A percentile compares a stretch with the other conserved stretches of the same genome.
Conservation (phyloP, 495 filamentous ascomycete species). For the Usnea hakonensis region DNA sequence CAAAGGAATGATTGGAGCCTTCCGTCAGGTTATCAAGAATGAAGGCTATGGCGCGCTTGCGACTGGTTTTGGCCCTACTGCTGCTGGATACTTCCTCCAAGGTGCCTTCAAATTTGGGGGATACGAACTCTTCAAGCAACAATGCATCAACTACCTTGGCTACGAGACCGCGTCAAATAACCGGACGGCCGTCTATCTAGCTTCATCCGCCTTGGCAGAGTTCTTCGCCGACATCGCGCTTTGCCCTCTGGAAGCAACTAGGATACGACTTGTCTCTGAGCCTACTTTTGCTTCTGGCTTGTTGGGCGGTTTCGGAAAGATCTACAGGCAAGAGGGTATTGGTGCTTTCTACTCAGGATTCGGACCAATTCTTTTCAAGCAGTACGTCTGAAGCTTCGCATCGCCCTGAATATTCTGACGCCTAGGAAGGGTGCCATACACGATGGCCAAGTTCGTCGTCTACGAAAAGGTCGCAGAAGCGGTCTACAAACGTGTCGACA, state of each 20-base stretch:
- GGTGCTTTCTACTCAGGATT: constrained; percentile 93
- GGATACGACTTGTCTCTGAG: constrained; percentile 90
- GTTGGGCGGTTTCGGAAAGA: constrained; percentile 75
- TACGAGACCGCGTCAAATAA: constrained; percentile 75
- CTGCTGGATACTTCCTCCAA: constrained; percentile 90
- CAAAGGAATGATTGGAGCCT: constrained; percentile 77
- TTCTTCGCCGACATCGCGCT: constrained; percentile 94
- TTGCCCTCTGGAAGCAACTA: constrained; percentile 87
- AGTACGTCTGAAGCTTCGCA: constrained; percentile 53
- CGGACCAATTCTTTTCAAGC: constrained; percentile 90
- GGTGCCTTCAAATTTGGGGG: constrained; percentile 93
- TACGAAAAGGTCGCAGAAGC: constrained; percentile 93
- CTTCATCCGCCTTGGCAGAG: constrained; percentile 73
- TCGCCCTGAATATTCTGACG: neutral
- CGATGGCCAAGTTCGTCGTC: constrained; percentile 99
- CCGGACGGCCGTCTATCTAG: constrained; percentile 83
- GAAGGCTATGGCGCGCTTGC: constrained; percentile 85
- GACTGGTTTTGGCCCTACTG: constrained; percentile 81
- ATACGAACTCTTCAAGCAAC: constrained; percentile 95
- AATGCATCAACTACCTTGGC: constrained; percentile 74
- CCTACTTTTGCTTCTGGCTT: constrained; percentile 80
- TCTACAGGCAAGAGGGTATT: constrained; percentile 73
- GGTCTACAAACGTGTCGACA: constrained; percentile 65
- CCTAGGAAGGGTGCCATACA: constrained; percentile 79
- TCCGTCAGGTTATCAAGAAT: constrained; percentile 72